A percentile compares a stretch with the other conserved stretches of the same genome.
These are phyloP conservation scores for Amphirosellinia nigrospora DNA, from an alignment of 495 filamentous ascomycete genomes.

Conservation along the genomic window DNA sequence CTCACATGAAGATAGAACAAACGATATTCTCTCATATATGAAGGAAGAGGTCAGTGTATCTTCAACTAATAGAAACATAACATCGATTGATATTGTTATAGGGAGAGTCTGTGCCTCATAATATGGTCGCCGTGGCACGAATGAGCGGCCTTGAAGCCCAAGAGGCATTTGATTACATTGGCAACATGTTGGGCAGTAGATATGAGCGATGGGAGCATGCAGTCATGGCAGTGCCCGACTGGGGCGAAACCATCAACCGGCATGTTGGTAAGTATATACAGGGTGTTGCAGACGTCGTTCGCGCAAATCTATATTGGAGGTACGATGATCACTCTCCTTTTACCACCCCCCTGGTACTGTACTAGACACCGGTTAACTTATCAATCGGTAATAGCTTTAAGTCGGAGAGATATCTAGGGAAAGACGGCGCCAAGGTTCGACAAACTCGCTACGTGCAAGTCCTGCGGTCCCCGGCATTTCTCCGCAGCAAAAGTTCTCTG, in stretches of 20 bases:
- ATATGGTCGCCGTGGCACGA: slow-evolving; percentile 42
- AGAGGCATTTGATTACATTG: slow-evolving; percentile 40
- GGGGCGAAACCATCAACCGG: slow-evolving; percentile 40
- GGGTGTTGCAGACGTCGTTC: slow-evolving; percentile 40
- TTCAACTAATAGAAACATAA: neutral
- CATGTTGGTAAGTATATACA: slow-evolving; percentile 43
- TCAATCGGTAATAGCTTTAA: neutral
- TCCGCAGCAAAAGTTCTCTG: neutral
- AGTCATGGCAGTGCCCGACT: slow-evolving; percentile 37
- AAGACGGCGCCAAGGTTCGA: slow-evolving; percentile 2
- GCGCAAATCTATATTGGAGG: slow-evolving; percentile 49
- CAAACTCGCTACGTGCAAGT: slow-evolving; percentile 7
- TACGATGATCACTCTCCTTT: slow-evolving; percentile 16
- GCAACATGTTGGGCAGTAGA: slow-evolving; percentile 33
- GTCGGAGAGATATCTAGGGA: slow-evolving; percentile 14
- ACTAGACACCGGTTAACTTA: neutral
- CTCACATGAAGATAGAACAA: neutral
- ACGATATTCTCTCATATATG: slow-evolving; percentile 15
- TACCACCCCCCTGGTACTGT: neutral
- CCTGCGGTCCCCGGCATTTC: neutral
- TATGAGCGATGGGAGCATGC: slow-evolving; percentile 46
- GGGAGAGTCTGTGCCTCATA: slow-evolving; percentile 41
- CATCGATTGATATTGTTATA: slow-evolving; percentile 15
- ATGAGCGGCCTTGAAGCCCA: slow-evolving; percentile 38
- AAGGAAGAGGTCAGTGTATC: slow-evolving; percentile 16